Base-by-base conservation (phyloP, 306 rosid genomes). In the Malus orientalis region DNA sequence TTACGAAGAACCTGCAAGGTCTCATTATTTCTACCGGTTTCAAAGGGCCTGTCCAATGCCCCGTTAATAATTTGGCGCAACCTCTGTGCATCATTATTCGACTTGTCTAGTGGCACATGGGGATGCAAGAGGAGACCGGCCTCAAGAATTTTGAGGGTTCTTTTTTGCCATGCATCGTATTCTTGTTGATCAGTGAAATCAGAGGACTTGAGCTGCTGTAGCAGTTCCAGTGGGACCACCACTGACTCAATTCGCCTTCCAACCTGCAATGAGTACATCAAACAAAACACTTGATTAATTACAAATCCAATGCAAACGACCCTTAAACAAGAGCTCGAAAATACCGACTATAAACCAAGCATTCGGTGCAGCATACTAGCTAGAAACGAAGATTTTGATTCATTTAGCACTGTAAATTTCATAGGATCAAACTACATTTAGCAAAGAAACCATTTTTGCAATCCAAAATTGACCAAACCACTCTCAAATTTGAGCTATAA, bases 111-210 rank as follows among this genome's bases (percentile, higher is more conserved):
- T 10, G 97, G 96, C 62, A 85, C 79, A 60, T 58, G 80, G 45
- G 99, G 99, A 85, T 95, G 96, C 85, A 88, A 87, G 74, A 95
- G 89, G n/a, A 95, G 88, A 80, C 99, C 97, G 10, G 96, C 93
- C 81, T 95, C 97, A n/a, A 95, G 86, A 85, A 95, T 86, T 84
- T 83, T 95, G 72, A 95, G 84, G 27, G 96, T 92, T 75, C 99
- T 83, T 78, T 88, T 95, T 83, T 79, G 96, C 99, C 99, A 95
- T 9, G 87, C 95, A 4, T 86, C 86, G 51, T 89, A 86, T 78
- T 95, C 99, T 76, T 89, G 93, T 13, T 77, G 89, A 84, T 95
- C 99, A 45, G 88, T 80, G 85, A 95, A 95, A 82, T 95, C 99
- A 29, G 97, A 75, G 53, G 87, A 62, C 90, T 92, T 95, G 61